Evolutionary conservation across 306 rosid genomes (phyloP), one percentile per base, ranked within the genome.

Genomic region (Lablab purpureus): DNA sequence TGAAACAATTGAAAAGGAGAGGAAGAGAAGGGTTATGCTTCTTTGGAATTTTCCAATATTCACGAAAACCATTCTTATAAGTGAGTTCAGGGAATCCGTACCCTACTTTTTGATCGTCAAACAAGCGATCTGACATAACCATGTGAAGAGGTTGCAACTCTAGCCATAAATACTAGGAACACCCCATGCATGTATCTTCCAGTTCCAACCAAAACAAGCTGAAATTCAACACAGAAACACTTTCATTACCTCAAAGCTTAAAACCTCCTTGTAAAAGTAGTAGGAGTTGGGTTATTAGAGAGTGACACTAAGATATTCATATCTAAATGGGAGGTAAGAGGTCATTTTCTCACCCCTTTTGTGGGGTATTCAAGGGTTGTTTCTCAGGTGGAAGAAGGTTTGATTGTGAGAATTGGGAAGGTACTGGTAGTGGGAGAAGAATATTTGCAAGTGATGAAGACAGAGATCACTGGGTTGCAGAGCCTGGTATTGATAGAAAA

Each of bases 401-500:
- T 10, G 62, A 19, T 52, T 52, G 64, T 14, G 69, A 63, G 0
- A 32, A 83, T 41, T 77, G 80, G 59, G 97, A 92, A 21, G 92
- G 82, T 1, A 86, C 87, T 46, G 87, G 59, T 0, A 82, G 81
- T 68, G 88, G 58, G 9, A 82, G 83, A 68, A 83, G 91, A 71
- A 78, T 87, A 67, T 90, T 85, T 81, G 76, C 89, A 5, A 90
- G 97, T 10, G 95, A 92, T 75, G 88, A 87, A 76, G 97, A 90
- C 37, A 72, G 82, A 64, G 82, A 84, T 0, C 78, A 74, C 7
- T 92, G 94, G 93, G 67, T 87, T 37, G 93, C 87, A 10, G 97
- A 92, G 74, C 97, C 97, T 41, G 93, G 92, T 27, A 92, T 92
- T 67, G 97, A 92, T 69, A 84, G 82, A 27, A 90, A 83, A 72